Conservation (phyloP, 768 basidiomycete genomes). For the Plicaturopsis crispa region DNA sequence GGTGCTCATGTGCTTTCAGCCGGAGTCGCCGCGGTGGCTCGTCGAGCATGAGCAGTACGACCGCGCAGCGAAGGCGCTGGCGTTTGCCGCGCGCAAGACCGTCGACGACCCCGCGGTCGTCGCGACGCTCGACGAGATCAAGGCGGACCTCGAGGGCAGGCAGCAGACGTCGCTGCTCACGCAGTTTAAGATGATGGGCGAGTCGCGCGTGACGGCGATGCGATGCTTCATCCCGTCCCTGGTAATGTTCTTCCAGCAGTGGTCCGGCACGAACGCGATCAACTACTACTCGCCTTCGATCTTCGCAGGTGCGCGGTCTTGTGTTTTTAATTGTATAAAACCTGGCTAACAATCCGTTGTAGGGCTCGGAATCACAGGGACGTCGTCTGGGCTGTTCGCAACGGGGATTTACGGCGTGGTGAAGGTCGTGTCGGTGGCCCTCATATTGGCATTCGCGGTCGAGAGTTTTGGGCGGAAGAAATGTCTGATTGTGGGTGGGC, state of each 20-base stretch:
- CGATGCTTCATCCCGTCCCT: constrained; percentile 37
- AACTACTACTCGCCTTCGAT: constrained; percentile 49
- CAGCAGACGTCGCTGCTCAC: constrained; percentile 21
- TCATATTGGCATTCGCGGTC: constrained; percentile 36
- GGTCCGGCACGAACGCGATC: constrained; percentile 48
- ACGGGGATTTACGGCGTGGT: constrained; percentile 35
- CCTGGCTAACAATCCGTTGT: too few relatives aligned
- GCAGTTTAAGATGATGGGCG: constrained; percentile 36
- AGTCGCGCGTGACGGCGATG: constrained; percentile 32
- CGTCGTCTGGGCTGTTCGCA: constrained; percentile 36
- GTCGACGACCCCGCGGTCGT: constrained; percentile 27
- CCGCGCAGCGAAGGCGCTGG: constrained; percentile 31
- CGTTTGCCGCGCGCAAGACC: constrained; percentile 23
- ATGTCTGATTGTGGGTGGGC: constrained; percentile 39
- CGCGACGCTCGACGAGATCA: constrained; percentile 36
- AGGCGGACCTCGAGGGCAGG: constrained; percentile 38
- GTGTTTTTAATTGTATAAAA: too few relatives aligned
- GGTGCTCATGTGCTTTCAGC: constrained; percentile 36
- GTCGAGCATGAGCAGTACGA: constrained; percentile 37
- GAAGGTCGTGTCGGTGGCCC: constrained; percentile 33
- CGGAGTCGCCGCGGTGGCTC: constrained; percentile 53
- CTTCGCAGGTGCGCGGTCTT: too few relatives aligned
- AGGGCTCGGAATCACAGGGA: constrained; percentile 37
- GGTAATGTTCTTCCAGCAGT: constrained; percentile 42
- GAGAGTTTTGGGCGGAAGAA: constrained; percentile 41